A percentile compares a stretch with the other conserved stretches of the same genome.
phyloP scores from a whole-genome alignment of 2,329 filamentous ascomycete genomes.

The Neurospora sp. region DNA sequence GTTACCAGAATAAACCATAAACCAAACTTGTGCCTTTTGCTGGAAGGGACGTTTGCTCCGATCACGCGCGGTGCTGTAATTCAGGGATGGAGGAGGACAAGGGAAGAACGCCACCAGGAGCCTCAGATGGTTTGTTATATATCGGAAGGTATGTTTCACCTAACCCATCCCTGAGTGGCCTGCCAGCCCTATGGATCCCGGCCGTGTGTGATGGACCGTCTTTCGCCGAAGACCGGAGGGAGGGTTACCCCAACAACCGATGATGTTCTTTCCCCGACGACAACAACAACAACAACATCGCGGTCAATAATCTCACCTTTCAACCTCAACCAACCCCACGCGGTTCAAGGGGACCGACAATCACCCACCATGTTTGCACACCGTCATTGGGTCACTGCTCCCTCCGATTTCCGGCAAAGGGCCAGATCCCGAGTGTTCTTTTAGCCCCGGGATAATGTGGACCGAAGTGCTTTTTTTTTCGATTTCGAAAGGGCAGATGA shows the following conservation, averaged over 20 bases:
- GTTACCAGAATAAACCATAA: background rate
- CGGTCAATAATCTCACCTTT: background rate
- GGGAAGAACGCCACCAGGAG: background rate
- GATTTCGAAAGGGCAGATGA: background rate
- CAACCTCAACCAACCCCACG: background rate
- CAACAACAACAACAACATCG: no score
- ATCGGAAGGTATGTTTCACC: background rate
- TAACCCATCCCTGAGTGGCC: background rate
- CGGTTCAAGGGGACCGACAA: background rate
- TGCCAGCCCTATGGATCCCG: background rate
- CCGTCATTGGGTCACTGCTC: background rate
- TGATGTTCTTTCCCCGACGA: no score
- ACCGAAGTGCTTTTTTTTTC: background rate
- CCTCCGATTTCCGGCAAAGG: background rate
- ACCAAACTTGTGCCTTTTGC: background rate
- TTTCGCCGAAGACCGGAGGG: background rate
- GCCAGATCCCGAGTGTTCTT: background rate
- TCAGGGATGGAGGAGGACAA: background rate
- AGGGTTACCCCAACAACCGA: background rate
- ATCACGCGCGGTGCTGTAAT: background rate
- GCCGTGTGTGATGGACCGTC: background rate
- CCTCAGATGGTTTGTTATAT: background rate
- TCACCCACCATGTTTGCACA: background rate
- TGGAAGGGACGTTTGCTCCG: background rate
- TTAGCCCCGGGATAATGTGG: background rate